Evolutionary conservation across 2,329 filamentous ascomycete species (phyloP), one percentile per base, ranked within the genome.

Genomic region (Ceratocystis ficicola): DNA sequence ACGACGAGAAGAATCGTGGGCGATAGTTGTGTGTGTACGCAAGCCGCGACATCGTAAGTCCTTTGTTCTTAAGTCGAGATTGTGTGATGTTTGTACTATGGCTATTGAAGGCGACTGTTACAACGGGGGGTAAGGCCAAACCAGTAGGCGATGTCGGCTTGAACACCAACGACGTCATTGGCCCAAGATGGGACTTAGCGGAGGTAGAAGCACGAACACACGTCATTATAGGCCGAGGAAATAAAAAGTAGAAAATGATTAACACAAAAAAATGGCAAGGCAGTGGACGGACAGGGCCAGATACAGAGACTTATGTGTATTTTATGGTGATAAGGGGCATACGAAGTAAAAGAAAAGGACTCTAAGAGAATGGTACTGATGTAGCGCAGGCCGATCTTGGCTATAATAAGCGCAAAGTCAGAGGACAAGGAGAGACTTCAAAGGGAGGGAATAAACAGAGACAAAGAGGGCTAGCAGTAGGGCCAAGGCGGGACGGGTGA

Each of bases 1-100:
- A 71, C 55, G 71, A 67, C 12, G 70, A 73, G n/a, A 73, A 70
- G 48, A 67, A 67, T 57, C 73, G 72, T 52, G 67, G 67, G 63
- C 68, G 69, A 70, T 41, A 32, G 55, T 44, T 60, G 62, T 46
- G 60, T 17, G 22, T 20, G 36, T 41, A 10, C 30, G 22, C n/a
- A 59, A 67, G 62, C 28, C 66, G 59, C 15, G 63, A 67, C 10
- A 44, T n/a, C 8, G 66, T 67, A 8, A 67, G 50, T 25, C 63
- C 57, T 3, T 12, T 25, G 64, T 20, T n/a, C 5, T 20, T 46
- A n/a, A 44, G 44, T 28, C 30, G 25, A 15, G 41, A 20, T 25
- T 52, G 41, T 36, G 64, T 10, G n/a, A 30, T 44, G 44, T 15
- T 17, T 62, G 22, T 17, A 57, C 20, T 12, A 50, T 22, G 61